Percentiles rank a stretch among this genome's conserved stretches.
phyloP scores from a whole-genome alignment of 2,329 filamentous ascomycete genomes.

The Fusarium pseudonygamai region DNA sequence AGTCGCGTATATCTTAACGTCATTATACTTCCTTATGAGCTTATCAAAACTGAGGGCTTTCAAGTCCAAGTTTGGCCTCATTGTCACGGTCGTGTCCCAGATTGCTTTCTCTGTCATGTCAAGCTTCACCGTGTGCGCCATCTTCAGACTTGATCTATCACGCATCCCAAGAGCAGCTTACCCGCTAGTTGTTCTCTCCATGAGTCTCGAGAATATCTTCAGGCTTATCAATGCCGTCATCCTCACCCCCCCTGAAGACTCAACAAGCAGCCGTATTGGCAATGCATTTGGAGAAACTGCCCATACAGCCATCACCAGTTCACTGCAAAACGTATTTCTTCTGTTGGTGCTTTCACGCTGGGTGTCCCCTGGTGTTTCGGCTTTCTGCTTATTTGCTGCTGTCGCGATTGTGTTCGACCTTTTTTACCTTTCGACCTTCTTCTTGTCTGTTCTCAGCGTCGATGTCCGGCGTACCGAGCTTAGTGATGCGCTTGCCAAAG shows the following conservation, averaged over 20 bases:
- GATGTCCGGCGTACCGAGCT: slow-evolving; percentile 81
- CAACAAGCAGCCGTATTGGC: slow-evolving; percentile 74
- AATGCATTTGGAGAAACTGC: slow-evolving; percentile 79
- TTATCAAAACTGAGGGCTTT: slow-evolving; percentile 77
- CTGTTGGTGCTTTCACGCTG: slow-evolving; percentile 72
- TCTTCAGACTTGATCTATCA: slow-evolving; percentile 78
- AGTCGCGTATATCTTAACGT: slow-evolving; percentile 70
- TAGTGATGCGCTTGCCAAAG: slow-evolving; percentile 73
- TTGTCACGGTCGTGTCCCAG: slow-evolving; percentile 75
- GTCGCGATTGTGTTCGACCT: slow-evolving; percentile 81
- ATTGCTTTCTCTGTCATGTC: slow-evolving; percentile 78
- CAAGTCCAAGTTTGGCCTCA: slow-evolving; percentile 78
- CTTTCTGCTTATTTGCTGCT: slow-evolving; percentile 80
- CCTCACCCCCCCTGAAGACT: slow-evolving; percentile 73
- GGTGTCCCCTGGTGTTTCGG: slow-evolving; percentile 75
- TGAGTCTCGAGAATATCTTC: slow-evolving; percentile 83
- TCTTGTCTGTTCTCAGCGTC: slow-evolving; percentile 80
- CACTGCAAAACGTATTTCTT: slow-evolving; percentile 74
- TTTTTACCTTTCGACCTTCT: slow-evolving; percentile 82
- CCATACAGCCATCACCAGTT: slow-evolving; percentile 73
- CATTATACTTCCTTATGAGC: slow-evolving; percentile 72
- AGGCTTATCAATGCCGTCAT: slow-evolving; percentile 81
- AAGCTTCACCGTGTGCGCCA: slow-evolving; percentile 81
- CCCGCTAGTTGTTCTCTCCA: slow-evolving; percentile 78
- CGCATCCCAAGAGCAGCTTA: slow-evolving; percentile 79